Base-by-base conservation (phyloP, 768 basidiomycete genomes). In the Auricularia heimuer region DNA sequence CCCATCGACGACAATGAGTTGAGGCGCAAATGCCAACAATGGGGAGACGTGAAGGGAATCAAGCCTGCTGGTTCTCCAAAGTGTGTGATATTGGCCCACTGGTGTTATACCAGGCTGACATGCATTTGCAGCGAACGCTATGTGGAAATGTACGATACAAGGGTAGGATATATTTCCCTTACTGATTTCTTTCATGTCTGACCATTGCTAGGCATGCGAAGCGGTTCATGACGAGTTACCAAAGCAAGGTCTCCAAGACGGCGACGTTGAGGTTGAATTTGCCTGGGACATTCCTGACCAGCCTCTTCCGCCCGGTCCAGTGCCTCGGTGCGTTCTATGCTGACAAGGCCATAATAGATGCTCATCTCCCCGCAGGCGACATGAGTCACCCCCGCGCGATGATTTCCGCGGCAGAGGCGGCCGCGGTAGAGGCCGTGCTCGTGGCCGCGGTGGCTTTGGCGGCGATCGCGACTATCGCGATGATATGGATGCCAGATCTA, bases 81-180 rank as follows among this genome's bases (percentile, higher is more conserved):
- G 75, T 77, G 64, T 42, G 88, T 58, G 44, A 12, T 29, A 47
- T 16, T 67, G 12, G 10, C 10, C 34, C 39, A 42, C 14, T 29
- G 14, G 10, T 56, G 37, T n/a, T 3, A 29, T 56, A n/a, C 21
- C 3, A 16, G 16, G 62, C 18, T 65, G 63, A 34, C 66, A 24
- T 34, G 16, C 36, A 21, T 34, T 35, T 7, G 7, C 66, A 98
- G 94, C 69, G 90, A 92, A 70, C 87, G 91, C 65, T 86, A 91
- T 68, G 89, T 98, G n/a, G 94, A 98, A 73, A 94, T 86, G 72
- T 99, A 88, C 72, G 97, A 99, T 72, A 91, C 84, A 29, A 78
- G 93, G 73, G 93, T 90, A 68, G 73, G 85, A 62, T 21, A 6
- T 51, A 18, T 16, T 51, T 51, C 18, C 1, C 2, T 42, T 3